phyloP scores from a whole-genome alignment of 2,329 filamentous ascomycete species.

The Neospermospora avenae region DNA sequence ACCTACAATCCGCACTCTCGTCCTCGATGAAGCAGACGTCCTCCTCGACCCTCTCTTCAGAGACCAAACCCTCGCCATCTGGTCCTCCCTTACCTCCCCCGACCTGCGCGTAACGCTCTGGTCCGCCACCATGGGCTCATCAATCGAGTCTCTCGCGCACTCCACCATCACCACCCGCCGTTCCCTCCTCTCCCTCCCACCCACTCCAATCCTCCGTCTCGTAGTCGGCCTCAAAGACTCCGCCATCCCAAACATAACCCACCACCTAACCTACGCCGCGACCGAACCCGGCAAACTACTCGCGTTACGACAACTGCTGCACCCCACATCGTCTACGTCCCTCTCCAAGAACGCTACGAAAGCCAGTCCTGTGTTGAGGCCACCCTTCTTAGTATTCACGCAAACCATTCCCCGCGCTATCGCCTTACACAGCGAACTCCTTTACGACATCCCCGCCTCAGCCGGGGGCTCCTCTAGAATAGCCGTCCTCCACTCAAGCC shows the following conservation, averaged over 20 bases:
- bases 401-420: slow-evolving; percentile 91
- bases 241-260: slow-evolving; percentile 85
- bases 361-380: slow-evolving; percentile 50
- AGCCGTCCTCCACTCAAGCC: slow-evolving; percentile 83
- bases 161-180: slow-evolving; percentile 61
- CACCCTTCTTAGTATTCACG: slow-evolving; percentile 92
- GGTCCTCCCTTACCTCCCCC: slow-evolving; percentile 71
- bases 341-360: slow-evolving; percentile 9
- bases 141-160: slow-evolving; percentile 74
- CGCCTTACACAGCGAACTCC: slow-evolving; percentile 82
- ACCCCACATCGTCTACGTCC: slow-evolving; percentile 57
- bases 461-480: slow-evolving; percentile 82
- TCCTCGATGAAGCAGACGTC: slow-evolving; percentile 94
- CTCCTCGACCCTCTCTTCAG: slow-evolving; percentile 88
- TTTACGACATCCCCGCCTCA: slow-evolving; percentile 88
- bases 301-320: slow-evolving; percentile 83
- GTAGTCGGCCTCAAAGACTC: slow-evolving; percentile 97
- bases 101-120: slow-evolving; percentile 77
- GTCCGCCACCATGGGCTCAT: slow-evolving; percentile 97
- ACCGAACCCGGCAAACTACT: slow-evolving; percentile 93
- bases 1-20: slow-evolving; percentile 66
- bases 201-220: slow-evolving; percentile 64
- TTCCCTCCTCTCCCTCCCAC: slow-evolving; percentile 36
- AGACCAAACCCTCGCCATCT: slow-evolving; percentile 81
- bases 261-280: slow-evolving; percentile 86